Percentiles rank a stretch among this genome's conserved stretches.
phyloP scores from a whole-genome alignment of 1,284 basidiomycete species.

The Earliella scabrosa region DNA sequence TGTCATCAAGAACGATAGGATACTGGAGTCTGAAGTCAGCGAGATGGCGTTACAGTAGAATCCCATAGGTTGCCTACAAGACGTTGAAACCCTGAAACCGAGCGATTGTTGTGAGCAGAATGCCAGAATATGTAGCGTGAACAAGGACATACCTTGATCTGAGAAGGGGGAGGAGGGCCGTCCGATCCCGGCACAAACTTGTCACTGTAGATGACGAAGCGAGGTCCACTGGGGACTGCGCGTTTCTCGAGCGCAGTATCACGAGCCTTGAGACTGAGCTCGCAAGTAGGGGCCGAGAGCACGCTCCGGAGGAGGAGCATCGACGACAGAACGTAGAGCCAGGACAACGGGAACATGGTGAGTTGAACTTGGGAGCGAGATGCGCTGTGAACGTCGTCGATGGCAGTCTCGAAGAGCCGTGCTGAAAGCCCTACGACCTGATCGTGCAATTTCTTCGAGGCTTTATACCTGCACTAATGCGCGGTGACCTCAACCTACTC shows the following conservation, averaged over 20 bases:
- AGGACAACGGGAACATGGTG: slow-evolving; percentile 20
- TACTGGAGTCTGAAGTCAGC: slow-evolving; percentile 29
- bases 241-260: slow-evolving; percentile 18
- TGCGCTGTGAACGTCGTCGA: slow-evolving; percentile 13
- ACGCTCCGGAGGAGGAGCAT: slow-evolving; percentile 18
- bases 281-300: slow-evolving; percentile 18
- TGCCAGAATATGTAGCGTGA: too few relatives aligned
- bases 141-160: slow-evolving; percentile 38
- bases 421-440: slow-evolving; percentile 9
- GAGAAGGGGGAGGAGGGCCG: slow-evolving; percentile 40
- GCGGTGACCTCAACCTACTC: too few relatives aligned
- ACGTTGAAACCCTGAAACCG: slow-evolving; percentile 49
- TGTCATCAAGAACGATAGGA: slow-evolving; percentile 46
- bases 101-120: not conserved
- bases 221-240: slow-evolving; percentile 36
- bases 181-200: slow-evolving; percentile 42
- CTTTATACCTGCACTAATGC: too few relatives aligned
- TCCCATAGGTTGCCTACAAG: slow-evolving; percentile 38
- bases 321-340: slow-evolving; percentile 20
- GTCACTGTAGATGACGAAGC: slow-evolving; percentile 50
- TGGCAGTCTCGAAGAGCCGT: slow-evolving; percentile 1
- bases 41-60: too few relatives aligned
- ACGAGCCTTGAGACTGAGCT: slow-evolving; percentile 11
- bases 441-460: not conserved
- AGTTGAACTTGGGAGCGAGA: not conserved